A percentile compares a stretch with the other conserved stretches of the same genome.
Evolutionary conservation across 371 early-diverging fungal genomes (phyloP).

Genomic region (Mucor sp.): DNA sequence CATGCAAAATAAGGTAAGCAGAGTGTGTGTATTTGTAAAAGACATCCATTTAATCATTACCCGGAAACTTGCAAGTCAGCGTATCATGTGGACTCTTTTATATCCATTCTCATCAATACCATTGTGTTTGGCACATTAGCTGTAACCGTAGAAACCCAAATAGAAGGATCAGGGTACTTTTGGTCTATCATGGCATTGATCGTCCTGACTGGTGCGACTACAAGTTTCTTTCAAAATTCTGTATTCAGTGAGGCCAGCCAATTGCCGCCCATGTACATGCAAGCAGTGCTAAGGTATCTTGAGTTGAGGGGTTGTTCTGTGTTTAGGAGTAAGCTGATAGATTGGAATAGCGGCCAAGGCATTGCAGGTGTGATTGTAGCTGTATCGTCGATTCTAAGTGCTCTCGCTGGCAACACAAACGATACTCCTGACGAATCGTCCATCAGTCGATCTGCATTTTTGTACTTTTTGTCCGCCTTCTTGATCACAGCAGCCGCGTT

Average conservation of each 20-base stretch:
- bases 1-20: constrained; percentile 63
- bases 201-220: constrained; percentile 60
- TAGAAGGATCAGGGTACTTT: constrained; percentile 53
- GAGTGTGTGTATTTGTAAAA: background rate
- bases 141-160: constrained; percentile 30
- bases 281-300: constrained; percentile 72
- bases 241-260: constrained; percentile 76
- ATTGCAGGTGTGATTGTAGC: constrained; percentile 67
- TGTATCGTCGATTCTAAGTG: constrained; percentile 56
- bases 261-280: constrained; percentile 71
- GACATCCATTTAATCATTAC: background rate
- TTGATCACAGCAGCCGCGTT: constrained; percentile 50
- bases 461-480: constrained; percentile 61
- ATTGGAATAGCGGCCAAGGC: constrained; percentile 53
- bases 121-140: constrained; percentile 40
- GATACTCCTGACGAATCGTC: constrained; percentile 34
- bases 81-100: constrained; percentile 27
- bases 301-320: background rate
- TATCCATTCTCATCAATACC: constrained; percentile 35
- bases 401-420: constrained; percentile 30
- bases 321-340: background rate
- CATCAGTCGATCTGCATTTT: constrained; percentile 52
- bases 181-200: constrained; percentile 62
- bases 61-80: constrained; percentile 10
- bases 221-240: constrained; percentile 69